phyloP scores from a whole-genome alignment of 345 rosid species.

The Salix arbutifolia region DNA sequence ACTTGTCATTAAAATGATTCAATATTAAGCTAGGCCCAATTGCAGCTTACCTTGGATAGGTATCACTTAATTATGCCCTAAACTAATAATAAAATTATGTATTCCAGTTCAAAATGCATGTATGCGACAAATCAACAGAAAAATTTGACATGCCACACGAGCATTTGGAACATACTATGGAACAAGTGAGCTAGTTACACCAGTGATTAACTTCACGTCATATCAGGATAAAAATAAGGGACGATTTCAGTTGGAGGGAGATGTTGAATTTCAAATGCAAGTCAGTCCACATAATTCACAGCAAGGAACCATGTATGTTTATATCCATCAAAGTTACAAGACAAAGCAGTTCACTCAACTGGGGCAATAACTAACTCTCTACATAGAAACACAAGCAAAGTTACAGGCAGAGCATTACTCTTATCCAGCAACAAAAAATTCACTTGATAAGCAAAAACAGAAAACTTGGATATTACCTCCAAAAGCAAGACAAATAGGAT shows the following conservation, averaged over 20 bases:
- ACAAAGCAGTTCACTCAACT: no score
- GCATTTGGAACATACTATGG: no score
- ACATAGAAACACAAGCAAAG: not conserved
- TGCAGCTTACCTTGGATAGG: no score
- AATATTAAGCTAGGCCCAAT: not conserved
- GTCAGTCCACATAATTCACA: no score
- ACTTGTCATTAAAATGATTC: not conserved
- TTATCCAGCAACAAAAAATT: not conserved
- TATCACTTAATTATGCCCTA: no score
- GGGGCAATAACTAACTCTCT: no score
- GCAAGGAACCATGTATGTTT: no score
- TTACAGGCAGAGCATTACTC: not conserved
- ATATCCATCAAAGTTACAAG: no score
- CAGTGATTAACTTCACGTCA: not conserved
- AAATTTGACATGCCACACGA: not conserved
- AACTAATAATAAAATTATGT: no score
- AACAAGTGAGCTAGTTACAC: not conserved
- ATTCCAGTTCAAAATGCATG: no score
- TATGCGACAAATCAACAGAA: no score
- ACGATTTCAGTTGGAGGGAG: not conserved
- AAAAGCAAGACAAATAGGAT: constrained; percentile 66
- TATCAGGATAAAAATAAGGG: not conserved
- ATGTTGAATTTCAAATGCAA: not conserved
- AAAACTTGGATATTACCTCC: constrained; percentile 42
- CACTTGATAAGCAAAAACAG: not conserved